These are phyloP conservation scores for Pythium graminicola DNA, from an alignment of 352 stramenopile species.

Conservation along the genomic window DNA sequence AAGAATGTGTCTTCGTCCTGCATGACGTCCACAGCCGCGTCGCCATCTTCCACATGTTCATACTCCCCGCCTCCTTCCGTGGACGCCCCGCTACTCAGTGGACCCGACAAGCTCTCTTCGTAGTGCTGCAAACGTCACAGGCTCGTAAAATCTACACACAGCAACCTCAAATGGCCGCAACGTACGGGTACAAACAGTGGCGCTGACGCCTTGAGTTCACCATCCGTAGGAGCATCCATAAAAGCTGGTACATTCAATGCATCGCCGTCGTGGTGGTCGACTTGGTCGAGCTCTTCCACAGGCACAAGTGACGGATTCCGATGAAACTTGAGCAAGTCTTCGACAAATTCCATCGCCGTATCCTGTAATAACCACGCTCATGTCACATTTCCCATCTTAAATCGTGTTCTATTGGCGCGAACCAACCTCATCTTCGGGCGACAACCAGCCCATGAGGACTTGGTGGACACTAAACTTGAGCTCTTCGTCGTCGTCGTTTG, in stretches of 20 bases:
- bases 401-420: not conserved
- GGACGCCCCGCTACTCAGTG: constrained; percentile 18
- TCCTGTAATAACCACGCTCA: constrained; percentile 25
- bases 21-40: constrained; percentile 28
- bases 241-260: constrained; percentile 6
- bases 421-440: constrained; percentile 61
- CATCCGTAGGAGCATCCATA: constrained; percentile 6
- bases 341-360: constrained; percentile 58
- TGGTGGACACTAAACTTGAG: constrained; percentile 71
- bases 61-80: constrained; percentile 16
- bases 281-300: constrained; percentile 28
- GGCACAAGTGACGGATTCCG: constrained; percentile 50
- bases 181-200: constrained; percentile 56
- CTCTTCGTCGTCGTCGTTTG: constrained; percentile 35
- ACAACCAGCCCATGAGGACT: constrained; percentile 80
- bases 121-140: constrained; percentile 7
- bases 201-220: constrained; percentile 67
- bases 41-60: constrained; percentile 10
- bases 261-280: constrained; percentile 18
- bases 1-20: constrained; percentile 80
- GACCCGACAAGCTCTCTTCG: constrained; percentile 10
- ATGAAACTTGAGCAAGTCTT: constrained; percentile 54
- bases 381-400: not conserved
- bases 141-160: not conserved
- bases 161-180: not conserved